phyloP scores from a whole-genome alignment of 768 basidiomycete species.

The Gymnopilus dilepis region DNA sequence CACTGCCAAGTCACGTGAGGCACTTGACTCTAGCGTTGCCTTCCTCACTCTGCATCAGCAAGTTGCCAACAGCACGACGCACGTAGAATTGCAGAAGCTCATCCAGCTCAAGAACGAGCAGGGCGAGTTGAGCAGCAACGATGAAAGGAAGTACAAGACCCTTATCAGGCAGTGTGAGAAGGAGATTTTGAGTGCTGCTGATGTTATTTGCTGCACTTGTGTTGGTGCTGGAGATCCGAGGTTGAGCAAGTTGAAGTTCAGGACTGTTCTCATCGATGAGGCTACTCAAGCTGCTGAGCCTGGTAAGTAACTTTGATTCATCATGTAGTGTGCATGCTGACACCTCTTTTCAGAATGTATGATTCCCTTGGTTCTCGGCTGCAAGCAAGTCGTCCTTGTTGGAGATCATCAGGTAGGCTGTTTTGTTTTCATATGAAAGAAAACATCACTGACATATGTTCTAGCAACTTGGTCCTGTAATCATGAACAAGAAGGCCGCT shows the following conservation, averaged over 20 bases:
- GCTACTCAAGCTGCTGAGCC: slow-evolving; percentile 98
- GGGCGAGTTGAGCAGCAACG: slow-evolving; percentile 94
- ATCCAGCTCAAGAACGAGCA: slow-evolving; percentile 98
- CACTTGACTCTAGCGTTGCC: slow-evolving; percentile 91
- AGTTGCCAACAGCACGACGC: slow-evolving; percentile 95
- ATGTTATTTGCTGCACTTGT: slow-evolving; percentile 98
- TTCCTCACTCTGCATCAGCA: slow-evolving; percentile 97
- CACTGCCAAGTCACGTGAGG: slow-evolving; percentile 98
- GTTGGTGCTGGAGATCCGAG: slow-evolving; percentile 98
- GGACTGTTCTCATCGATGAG: slow-evolving; percentile 98
- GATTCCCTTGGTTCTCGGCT: slow-evolving; percentile 98
- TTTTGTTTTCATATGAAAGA: slow-evolving; percentile 19
- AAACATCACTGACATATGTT: slow-evolving; percentile 14
- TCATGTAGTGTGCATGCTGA: slow-evolving; percentile 20
- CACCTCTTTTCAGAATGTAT: slow-evolving; percentile 78
- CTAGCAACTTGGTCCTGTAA: slow-evolving; percentile 95
- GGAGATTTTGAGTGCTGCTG: slow-evolving; percentile 93
- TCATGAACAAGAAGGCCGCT: slow-evolving; percentile 99
- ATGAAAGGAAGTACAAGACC: slow-evolving; percentile 98
- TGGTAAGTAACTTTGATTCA: slow-evolving; percentile 52
- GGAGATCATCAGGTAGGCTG: slow-evolving; percentile 79
- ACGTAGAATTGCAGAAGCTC: slow-evolving; percentile 96
- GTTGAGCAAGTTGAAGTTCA: slow-evolving; percentile 95
- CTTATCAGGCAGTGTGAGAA: slow-evolving; percentile 95
- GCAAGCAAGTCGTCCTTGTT: slow-evolving; percentile 97